These are phyloP conservation scores for Cercophora samala DNA, from an alignment of 495 filamentous ascomycete species.

Conservation along the genomic window DNA sequence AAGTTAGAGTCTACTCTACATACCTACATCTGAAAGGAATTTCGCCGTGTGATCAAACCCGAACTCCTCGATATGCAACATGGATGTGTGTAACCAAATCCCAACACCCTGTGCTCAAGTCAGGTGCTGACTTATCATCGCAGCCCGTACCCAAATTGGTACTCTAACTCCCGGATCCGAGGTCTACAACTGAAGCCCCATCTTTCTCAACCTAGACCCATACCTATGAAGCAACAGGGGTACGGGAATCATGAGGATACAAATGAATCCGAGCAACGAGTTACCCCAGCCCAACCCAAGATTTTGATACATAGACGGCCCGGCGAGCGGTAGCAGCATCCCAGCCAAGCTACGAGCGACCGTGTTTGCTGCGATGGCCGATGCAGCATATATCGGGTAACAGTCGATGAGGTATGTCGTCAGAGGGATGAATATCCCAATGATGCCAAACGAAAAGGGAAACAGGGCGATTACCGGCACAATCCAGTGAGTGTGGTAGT, in stretches of 20 bases:
- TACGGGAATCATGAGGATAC: slow-evolving; percentile 65
- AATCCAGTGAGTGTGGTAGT: slow-evolving; percentile 40
- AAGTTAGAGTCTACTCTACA: not conserved
- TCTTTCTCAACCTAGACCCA: slow-evolving; percentile 55
- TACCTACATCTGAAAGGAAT: not conserved
- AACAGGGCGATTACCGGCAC: slow-evolving; percentile 52
- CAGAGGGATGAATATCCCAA: slow-evolving; percentile 51
- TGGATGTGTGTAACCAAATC: not conserved
- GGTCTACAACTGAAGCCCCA: slow-evolving; percentile 27
- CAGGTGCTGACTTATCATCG: not conserved
- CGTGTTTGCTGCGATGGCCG: slow-evolving; percentile 53
- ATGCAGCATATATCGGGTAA: slow-evolving; percentile 59
- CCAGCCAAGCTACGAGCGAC: slow-evolving; percentile 53
- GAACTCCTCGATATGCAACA: not conserved
- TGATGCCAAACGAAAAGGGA: slow-evolving; percentile 51
- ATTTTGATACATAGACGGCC: slow-evolving; percentile 49
- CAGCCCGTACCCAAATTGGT: not conserved
- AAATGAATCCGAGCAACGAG: slow-evolving; percentile 58
- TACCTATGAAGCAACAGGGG: slow-evolving; percentile 74
- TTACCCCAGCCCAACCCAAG: slow-evolving; percentile 61
- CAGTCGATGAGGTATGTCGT: slow-evolving; percentile 60
- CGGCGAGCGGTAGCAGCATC: slow-evolving; percentile 55
- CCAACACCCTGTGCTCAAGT: not conserved
- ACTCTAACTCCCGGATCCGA: not conserved
- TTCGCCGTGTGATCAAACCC: not conserved